A percentile compares a stretch with the other conserved stretches of the same genome.
phyloP scores from a whole-genome alignment of 495 filamentous ascomycete genomes.

The Penicillium mononematosum region DNA sequence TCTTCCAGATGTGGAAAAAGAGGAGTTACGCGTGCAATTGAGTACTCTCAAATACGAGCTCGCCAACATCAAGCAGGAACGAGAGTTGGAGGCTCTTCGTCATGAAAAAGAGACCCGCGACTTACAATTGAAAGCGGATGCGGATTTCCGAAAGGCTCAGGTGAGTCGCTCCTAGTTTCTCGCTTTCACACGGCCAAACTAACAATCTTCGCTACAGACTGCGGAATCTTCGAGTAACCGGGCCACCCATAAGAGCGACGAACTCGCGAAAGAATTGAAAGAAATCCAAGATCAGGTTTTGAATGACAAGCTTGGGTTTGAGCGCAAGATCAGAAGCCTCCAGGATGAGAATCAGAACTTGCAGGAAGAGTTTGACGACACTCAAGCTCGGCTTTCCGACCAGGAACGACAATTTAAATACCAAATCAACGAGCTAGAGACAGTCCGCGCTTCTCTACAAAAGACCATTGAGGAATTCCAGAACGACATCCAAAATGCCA shows the following conservation, averaged over 20 bases:
- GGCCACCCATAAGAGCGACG: slow-evolving; percentile 68
- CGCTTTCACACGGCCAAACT: slow-evolving; percentile 2
- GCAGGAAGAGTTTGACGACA: slow-evolving; percentile 77
- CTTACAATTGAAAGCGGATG: slow-evolving; percentile 69
- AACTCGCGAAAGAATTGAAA: slow-evolving; percentile 67
- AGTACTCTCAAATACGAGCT: slow-evolving; percentile 69
- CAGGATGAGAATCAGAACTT: slow-evolving; percentile 70
- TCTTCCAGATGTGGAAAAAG: slow-evolving; percentile 51
- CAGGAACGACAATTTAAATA: slow-evolving; percentile 69
- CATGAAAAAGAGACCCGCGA: slow-evolving; percentile 83
- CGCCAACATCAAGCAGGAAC: slow-evolving; percentile 77
- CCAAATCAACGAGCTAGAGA: slow-evolving; percentile 67
- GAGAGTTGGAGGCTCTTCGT: slow-evolving; percentile 70
- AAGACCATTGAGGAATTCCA: slow-evolving; percentile 68
- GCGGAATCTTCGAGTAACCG: slow-evolving; percentile 68
- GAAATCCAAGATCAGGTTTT: slow-evolving; percentile 63
- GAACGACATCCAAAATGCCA: slow-evolving; percentile 64
- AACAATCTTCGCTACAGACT: slow-evolving; percentile 34
- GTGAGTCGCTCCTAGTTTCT: slow-evolving; percentile 32
- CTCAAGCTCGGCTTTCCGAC: slow-evolving; percentile 65
- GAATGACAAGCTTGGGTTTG: slow-evolving; percentile 66
- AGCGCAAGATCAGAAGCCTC: slow-evolving; percentile 65
- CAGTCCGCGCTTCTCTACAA: slow-evolving; percentile 65
- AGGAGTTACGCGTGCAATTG: slow-evolving; percentile 65
- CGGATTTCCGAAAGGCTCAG: slow-evolving; percentile 80